phyloP scores from a whole-genome alignment of 228 moss, liverwort and hornwort genomes.

The Sphagnum magellanicum region DNA sequence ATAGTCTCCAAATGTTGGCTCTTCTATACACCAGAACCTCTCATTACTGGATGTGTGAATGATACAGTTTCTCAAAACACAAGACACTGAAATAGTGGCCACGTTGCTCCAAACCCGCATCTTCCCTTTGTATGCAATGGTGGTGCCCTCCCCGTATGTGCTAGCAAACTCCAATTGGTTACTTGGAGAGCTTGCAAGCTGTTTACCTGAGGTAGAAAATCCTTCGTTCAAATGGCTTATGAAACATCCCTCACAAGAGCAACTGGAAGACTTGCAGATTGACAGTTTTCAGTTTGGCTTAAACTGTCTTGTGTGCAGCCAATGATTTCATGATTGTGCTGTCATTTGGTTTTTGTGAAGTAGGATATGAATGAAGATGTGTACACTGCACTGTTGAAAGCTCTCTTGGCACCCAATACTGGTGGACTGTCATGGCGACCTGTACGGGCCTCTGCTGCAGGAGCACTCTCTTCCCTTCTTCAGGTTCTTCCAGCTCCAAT shows the following conservation, averaged over 20 bases:
- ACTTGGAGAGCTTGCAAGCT: constrained; percentile 49
- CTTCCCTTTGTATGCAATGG: constrained; percentile 45
- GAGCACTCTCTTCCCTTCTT: constrained; percentile 47
- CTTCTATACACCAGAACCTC: background rate
- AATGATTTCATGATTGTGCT: background rate
- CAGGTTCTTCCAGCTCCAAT: constrained; percentile 28
- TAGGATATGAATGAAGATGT: constrained; percentile 42
- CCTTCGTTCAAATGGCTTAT: background rate
- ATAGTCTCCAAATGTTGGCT: background rate
- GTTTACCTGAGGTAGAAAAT: constrained; percentile 46
- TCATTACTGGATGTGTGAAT: background rate
- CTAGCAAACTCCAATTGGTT: constrained; percentile 63
- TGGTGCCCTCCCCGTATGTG: constrained; percentile 45
- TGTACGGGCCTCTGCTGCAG: constrained; percentile 57
- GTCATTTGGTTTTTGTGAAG: constrained; percentile 4
- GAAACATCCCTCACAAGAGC: background rate
- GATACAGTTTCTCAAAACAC: constrained; percentile 43
- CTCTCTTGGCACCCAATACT: constrained; percentile 52
- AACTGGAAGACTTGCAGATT: too few species aligned
- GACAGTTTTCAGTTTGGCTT: too few species aligned
- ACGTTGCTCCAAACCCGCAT: constrained; percentile 45
- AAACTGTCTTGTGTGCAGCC: too few species aligned
- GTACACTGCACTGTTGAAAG: constrained; percentile 51
- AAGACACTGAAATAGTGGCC: constrained; percentile 36
- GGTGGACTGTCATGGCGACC: constrained; percentile 57